These are phyloP conservation scores for Boletellus ananas DNA, from an alignment of 768 basidiomycete genomes.

Conservation along the genomic window DNA sequence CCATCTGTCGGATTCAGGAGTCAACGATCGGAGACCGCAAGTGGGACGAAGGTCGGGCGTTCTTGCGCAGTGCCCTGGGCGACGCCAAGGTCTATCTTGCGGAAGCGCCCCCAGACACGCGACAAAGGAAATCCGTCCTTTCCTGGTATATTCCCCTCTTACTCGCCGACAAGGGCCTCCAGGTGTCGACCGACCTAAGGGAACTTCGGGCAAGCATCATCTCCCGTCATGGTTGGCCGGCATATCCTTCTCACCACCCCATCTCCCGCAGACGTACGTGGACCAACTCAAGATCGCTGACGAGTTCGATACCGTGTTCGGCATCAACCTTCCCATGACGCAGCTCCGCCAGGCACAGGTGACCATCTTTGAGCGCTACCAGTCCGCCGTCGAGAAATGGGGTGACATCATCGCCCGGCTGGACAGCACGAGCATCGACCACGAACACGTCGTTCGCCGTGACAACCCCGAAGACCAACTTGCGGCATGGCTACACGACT, in stretches of 20 bases:
- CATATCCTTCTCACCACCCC: background rate
- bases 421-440: slow-evolving; percentile 29
- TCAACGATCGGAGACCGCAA: slow-evolving; percentile 38
- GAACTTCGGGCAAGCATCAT: slow-evolving; percentile 45
- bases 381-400: slow-evolving; percentile 45
- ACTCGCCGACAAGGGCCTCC: slow-evolving; percentile 48
- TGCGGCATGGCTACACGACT: slow-evolving; percentile 52
- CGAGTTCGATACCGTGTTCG: slow-evolving; percentile 47
- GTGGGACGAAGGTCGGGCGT: slow-evolving; percentile 59
- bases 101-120: slow-evolving; percentile 58
- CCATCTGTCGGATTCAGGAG: slow-evolving; percentile 46
- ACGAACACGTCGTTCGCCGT: slow-evolving; percentile 30
- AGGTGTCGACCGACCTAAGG: slow-evolving; percentile 44
- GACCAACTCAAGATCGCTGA: slow-evolving; percentile 48
- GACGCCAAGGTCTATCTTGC: slow-evolving; percentile 54
- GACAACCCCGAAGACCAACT: slow-evolving; percentile 54
- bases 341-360: slow-evolving; percentile 50
- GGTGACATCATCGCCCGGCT: slow-evolving; percentile 38
- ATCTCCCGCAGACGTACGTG: slow-evolving; percentile 34
- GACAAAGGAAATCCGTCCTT: slow-evolving; percentile 54
- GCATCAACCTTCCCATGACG: slow-evolving; percentile 46
- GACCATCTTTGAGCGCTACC: slow-evolving; percentile 46
- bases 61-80: slow-evolving; percentile 55
- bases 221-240: too few species aligned
- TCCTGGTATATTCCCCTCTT: slow-evolving; percentile 58